Conservation (phyloP, 176 grass and related monocot species). For the Oryza longistaminata region DNA sequence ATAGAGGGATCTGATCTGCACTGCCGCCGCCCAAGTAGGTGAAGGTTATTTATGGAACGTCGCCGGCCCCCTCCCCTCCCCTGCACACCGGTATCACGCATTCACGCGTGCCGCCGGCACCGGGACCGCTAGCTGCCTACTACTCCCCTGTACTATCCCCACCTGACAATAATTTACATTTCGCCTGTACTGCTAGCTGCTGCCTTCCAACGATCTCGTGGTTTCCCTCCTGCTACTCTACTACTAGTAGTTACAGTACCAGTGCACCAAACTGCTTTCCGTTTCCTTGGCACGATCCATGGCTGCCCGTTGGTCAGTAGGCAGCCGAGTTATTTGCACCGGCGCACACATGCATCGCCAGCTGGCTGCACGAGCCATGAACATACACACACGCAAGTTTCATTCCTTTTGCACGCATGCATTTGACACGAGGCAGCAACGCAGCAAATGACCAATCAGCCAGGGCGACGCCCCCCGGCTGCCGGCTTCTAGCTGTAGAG, state of each 20-base stretch:
- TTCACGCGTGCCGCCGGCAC: not conserved
- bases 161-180: not conserved
- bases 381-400: too few relatives aligned
- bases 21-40: conserved; percentile 17
- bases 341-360: too few relatives aligned
- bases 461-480: too few relatives aligned
- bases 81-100: not conserved
- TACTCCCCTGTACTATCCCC: not conserved
- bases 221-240: too few relatives aligned
- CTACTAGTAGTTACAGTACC: not conserved
- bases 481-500: not conserved
- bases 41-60: not conserved
- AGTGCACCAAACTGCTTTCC: not conserved
- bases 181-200: not conserved
- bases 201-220: not conserved
- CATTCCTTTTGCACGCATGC: not conserved
- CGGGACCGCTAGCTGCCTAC: not conserved
- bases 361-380: too few relatives aligned
- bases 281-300: not conserved
- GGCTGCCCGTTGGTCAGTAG: not conserved
- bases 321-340: not conserved
- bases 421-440: not conserved
- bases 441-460: not conserved
- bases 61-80: not conserved
- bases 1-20: not conserved